These are phyloP conservation scores for Sporobolomyces phaffii DNA, from an alignment of 768 basidiomycete species.

Conservation along the genomic window DNA sequence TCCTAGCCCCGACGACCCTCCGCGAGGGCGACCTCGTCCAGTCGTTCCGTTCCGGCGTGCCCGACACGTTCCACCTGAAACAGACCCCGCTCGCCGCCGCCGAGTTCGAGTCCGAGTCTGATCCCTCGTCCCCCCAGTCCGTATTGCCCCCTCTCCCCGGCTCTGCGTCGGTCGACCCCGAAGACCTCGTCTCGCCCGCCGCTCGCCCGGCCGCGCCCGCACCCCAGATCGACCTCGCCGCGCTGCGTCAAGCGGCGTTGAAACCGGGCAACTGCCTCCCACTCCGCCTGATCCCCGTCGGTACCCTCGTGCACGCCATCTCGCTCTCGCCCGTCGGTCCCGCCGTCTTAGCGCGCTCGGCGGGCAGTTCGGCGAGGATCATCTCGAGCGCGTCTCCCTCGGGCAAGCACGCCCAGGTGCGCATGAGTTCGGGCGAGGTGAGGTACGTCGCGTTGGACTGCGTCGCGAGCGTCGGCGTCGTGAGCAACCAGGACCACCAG, in stretches of 20 bases:
- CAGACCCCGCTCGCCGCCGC: not conserved
- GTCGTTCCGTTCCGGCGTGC: slow-evolving; percentile 57
- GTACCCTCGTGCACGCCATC: slow-evolving; percentile 81
- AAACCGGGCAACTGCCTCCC: slow-evolving; percentile 91
- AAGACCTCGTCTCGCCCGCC: slow-evolving; percentile 12
- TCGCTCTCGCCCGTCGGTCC: slow-evolving; percentile 68
- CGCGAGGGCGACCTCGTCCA: slow-evolving; percentile 81
- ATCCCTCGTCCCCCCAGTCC: slow-evolving; percentile 21
- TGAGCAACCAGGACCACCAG: slow-evolving; percentile 87
- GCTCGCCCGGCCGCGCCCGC: slow-evolving; percentile 48
- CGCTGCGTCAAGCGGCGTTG: slow-evolving; percentile 73
- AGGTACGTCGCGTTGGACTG: slow-evolving; percentile 70
- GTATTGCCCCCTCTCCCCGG: slow-evolving; percentile 9
- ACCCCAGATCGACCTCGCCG: slow-evolving; percentile 61
- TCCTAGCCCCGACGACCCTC: slow-evolving; percentile 83
- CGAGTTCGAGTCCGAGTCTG: not conserved
- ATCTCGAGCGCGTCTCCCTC: slow-evolving; percentile 56
- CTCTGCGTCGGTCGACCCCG: not conserved
- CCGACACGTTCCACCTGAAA: slow-evolving; percentile 21
- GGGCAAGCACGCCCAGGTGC: slow-evolving; percentile 70
- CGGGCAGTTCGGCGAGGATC: slow-evolving; percentile 77
- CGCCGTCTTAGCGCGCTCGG: slow-evolving; percentile 77
- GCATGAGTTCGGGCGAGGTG: slow-evolving; percentile 86
- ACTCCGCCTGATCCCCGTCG: slow-evolving; percentile 82
- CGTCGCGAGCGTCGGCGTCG: slow-evolving; percentile 80